Conservation (phyloP, 2,329 filamentous ascomycete genomes). For the Colletotrichum truncatum region DNA sequence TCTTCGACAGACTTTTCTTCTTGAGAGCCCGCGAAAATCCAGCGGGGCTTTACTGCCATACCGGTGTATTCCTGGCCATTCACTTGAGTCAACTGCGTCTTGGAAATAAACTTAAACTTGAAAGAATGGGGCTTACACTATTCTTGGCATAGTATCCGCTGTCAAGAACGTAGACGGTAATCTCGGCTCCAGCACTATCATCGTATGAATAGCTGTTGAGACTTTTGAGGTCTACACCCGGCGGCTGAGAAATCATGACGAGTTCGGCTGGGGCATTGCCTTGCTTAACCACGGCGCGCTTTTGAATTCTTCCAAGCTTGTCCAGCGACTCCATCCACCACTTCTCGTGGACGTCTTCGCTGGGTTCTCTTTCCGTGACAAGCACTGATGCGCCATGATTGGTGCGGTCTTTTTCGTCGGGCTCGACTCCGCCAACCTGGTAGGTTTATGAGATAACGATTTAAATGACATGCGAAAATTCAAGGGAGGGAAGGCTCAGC, state of each 20-base stretch:
- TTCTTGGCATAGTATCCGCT: background rate
- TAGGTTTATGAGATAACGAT: background rate
- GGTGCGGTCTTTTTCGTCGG: background rate
- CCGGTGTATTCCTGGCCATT: background rate
- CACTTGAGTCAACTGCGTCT: background rate
- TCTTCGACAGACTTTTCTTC: background rate
- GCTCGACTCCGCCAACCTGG: background rate
- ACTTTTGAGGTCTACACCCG: background rate
- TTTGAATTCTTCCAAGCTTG: background rate
- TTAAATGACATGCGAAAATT: background rate
- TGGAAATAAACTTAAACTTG: rapidly evolving
- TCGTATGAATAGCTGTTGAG: background rate
- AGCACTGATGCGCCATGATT: background rate
- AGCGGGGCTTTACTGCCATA: background rate
- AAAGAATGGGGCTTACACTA: background rate
- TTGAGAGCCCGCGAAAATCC: background rate
- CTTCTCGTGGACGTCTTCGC: background rate
- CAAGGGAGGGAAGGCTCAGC: rapidly evolving
- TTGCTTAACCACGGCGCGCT: background rate
- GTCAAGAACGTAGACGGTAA: background rate
- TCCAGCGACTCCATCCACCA: slow-evolving; percentile 2
- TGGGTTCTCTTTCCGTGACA: background rate
- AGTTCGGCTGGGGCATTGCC: background rate
- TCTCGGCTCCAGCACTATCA: background rate
- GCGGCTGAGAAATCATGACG: background rate